phyloP scores from a whole-genome alignment of 1,284 basidiomycete genomes.

The Singerocomus inundabilis region DNA sequence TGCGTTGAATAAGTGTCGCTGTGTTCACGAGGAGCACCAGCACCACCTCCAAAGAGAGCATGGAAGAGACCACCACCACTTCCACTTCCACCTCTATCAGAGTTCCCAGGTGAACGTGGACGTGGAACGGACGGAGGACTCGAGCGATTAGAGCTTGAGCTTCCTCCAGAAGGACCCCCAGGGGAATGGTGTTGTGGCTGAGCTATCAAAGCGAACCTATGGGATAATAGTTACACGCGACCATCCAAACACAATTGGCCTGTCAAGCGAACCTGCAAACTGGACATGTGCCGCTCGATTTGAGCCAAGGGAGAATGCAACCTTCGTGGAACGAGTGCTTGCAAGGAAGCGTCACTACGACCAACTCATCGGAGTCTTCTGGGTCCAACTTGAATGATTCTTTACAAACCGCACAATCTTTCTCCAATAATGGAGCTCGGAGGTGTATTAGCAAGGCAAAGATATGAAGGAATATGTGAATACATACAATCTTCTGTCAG shows the following conservation, averaged over 20 bases:
- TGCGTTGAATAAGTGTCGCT: slow-evolving; percentile 9
- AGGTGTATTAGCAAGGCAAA: slow-evolving; percentile 5
- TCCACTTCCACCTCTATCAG: slow-evolving; percentile 21
- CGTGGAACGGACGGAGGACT: slow-evolving; percentile 21
- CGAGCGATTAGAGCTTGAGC: slow-evolving; percentile 13
- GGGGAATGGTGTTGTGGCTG: slow-evolving; percentile 30
- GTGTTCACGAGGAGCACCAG: slow-evolving; percentile 16
- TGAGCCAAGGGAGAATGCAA: slow-evolving; percentile 82
- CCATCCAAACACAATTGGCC: slow-evolving; percentile 44
- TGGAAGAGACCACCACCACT: slow-evolving; percentile 24
- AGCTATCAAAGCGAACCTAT: slow-evolving; percentile 26
- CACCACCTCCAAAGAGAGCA: slow-evolving; percentile 28
- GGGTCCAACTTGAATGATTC: slow-evolving; percentile 67
- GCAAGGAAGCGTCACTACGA: slow-evolving; percentile 73
- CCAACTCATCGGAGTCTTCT: slow-evolving; percentile 68
- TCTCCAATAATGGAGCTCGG: slow-evolving; percentile 55
- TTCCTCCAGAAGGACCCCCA: slow-evolving; percentile 22
- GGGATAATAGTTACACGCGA: slow-evolving; percentile 25
- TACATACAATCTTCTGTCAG: slow-evolving; percentile 60
- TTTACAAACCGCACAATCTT: slow-evolving; percentile 78
- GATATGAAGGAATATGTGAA: background rate
- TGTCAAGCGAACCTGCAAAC: slow-evolving; percentile 65
- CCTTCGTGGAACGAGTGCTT: slow-evolving; percentile 78
- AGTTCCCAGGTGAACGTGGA: slow-evolving; percentile 15
- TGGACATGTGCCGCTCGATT: slow-evolving; percentile 81